Base-by-base conservation (phyloP, 345 rosid species). In the Gossypium stocksii region DNA sequence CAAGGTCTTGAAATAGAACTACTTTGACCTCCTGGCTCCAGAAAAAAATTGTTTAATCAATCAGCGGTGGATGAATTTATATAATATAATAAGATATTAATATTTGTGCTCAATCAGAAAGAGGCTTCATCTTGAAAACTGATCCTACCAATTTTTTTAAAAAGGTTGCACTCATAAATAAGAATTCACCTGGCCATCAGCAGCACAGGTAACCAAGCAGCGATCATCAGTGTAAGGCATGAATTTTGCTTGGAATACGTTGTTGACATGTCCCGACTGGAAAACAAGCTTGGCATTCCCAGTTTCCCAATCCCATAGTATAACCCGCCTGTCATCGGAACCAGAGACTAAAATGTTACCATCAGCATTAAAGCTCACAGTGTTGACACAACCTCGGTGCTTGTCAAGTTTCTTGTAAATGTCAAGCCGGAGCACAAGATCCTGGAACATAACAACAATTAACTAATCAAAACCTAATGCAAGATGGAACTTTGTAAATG, bases 241-340 rank as follows among this genome's bases (percentile, higher is more conserved):
- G n/a, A 60, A 11, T 60, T 29, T 60, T 25, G 41, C 64, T 60
- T 25, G 97, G 70, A 95, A 93, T 16, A 91, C 94, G 78, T 95
- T 95, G 73, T 77, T 78, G 63, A 10, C 12, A 46, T 95, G 99
- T n/a, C 93, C 97, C 0, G 98, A 90, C 73, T 80, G 82, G 72
- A 95, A 95, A 10, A 86, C 76, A 27, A 91, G 85, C 75, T 95
- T 91, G 60, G 79, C 79, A 1, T 69, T 77, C 25, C 94, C 97
- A 61, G 84, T 80, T 76, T 89, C 80, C 99, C 98, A 95, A 58
- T 93, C 87, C 99, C 99, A 93, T 25, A 95, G 84, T 57, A 90
- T 59, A 29, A 90, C 83, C 52, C 78, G 85, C 59, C 72, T 79
- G 83, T 95, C 99, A 82, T 95, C 99, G 20, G 99, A 93, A 15